These are phyloP conservation scores for Starmerella sirachaensis DNA, from an alignment of 805 yeast species.

Conservation along the genomic window DNA sequence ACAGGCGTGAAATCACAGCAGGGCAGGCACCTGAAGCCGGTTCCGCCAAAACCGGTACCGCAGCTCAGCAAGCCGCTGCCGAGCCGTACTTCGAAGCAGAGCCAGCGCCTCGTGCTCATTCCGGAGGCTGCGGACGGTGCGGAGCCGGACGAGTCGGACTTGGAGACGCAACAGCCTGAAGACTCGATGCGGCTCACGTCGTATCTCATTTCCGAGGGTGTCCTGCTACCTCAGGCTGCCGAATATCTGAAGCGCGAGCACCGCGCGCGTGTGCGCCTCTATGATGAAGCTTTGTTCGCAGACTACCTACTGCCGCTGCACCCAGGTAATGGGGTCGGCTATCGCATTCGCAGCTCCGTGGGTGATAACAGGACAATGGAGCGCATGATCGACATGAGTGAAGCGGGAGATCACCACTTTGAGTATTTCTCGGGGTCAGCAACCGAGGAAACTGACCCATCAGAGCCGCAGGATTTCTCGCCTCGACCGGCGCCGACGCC, in stretches of 20 bases:
- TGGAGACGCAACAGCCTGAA: constrained; percentile 24
- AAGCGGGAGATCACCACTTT: constrained; percentile 80
- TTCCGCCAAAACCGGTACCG: constrained; percentile 16
- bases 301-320: constrained; percentile 78
- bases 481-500: constrained; percentile 20
- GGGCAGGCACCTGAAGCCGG: background rate
- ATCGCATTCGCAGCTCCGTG: constrained; percentile 27
- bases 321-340: constrained; percentile 47
- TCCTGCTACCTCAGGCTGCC: constrained; percentile 51
- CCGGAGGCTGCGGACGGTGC: constrained; percentile 20
- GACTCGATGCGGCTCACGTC: constrained; percentile 82
- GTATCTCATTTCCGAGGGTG: constrained; percentile 75
- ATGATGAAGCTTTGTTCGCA: constrained; percentile 87
- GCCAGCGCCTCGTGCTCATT: constrained; percentile 74
- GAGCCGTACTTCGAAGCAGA: constrained; percentile 64
- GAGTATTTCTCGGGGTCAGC: constrained; percentile 57
- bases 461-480: constrained; percentile 84
- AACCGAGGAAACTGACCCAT: constrained; percentile 60
- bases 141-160: background rate
- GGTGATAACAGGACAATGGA: constrained; percentile 48
- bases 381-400: constrained; percentile 63
- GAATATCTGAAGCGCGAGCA: constrained; percentile 58
- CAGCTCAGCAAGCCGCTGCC: constrained; percentile 26
- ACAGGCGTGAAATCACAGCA: background rate
- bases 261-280: constrained; percentile 71